Percentiles rank a stretch among this genome's conserved stretches.
Evolutionary conservation across 805 yeast species (phyloP).

Genomic region (Brettanomyces sp.): DNA sequence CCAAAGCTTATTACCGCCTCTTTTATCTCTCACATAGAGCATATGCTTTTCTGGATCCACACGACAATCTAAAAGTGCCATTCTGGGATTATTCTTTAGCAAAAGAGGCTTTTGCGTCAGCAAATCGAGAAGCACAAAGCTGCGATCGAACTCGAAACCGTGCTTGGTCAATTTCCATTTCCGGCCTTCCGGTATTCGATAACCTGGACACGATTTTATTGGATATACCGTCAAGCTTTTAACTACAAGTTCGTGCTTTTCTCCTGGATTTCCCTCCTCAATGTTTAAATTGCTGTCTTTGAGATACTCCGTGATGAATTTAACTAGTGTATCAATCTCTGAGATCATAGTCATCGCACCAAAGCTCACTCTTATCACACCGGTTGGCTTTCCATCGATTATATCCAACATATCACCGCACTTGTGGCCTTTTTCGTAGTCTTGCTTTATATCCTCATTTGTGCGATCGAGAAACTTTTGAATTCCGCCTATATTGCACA

Average conservation of each 20-base stretch:
- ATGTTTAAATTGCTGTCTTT: not conserved
- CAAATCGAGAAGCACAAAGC: conserved; percentile 27
- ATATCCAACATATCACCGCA: conserved; percentile 35
- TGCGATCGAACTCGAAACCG: conserved; percentile 33
- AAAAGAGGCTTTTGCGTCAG: conserved; percentile 19
- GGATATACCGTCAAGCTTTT: conserved; percentile 27
- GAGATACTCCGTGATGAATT: conserved; percentile 19
- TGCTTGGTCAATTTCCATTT: conserved; percentile 21
- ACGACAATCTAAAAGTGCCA: conserved; percentile 28
- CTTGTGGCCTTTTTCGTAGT: conserved; percentile 27
- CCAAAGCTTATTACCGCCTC: conserved; percentile 2
- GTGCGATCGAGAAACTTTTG: conserved; percentile 17
- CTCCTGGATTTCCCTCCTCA: not conserved
- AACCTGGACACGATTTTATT: conserved; percentile 34
- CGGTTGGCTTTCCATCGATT: conserved; percentile 29
- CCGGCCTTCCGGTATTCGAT: conserved; percentile 13
- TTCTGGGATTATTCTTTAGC: conserved; percentile 25
- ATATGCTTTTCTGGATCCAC: conserved; percentile 8
- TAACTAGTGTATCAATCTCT: conserved; percentile 26
- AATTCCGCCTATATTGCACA: conserved; percentile 35
- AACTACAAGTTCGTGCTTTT: conserved; percentile 7
- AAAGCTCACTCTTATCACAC: conserved; percentile 31
- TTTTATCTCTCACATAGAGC: conserved; percentile 4
- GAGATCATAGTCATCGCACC: conserved; percentile 28
- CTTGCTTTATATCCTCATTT: conserved; percentile 19